A percentile compares a stretch with the other conserved stretches of the same genome.
Conservation (phyloP, 139 green algal genomes). For the Coelastrella sp. region DNA sequence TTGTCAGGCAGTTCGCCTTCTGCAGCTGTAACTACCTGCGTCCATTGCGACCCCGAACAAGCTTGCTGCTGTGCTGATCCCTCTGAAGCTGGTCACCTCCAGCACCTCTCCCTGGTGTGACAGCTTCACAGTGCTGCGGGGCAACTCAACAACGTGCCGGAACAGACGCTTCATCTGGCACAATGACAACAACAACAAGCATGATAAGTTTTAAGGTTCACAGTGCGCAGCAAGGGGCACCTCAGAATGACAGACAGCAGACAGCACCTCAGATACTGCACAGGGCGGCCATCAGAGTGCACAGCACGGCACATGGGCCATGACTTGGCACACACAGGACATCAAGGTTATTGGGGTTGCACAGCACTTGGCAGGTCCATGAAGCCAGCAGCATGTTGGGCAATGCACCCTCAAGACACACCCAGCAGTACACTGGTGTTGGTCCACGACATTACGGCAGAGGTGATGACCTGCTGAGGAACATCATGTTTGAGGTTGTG, state of each 20-base stretch:
- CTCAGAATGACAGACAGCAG: too few relatives aligned
- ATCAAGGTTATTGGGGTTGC: too few relatives aligned
- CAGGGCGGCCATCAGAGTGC: neutral
- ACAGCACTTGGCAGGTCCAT: too few relatives aligned
- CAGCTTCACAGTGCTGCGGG: conserved; percentile 46
- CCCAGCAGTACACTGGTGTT: too few relatives aligned
- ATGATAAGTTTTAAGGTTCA: neutral
- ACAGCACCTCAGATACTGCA: neutral
- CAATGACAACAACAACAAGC: too few relatives aligned
- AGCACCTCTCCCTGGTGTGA: conserved; percentile 38
- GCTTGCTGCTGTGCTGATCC: conserved; percentile 32
- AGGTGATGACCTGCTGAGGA: too few relatives aligned
- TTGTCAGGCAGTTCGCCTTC: neutral
- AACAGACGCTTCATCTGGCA: conserved; percentile 29
- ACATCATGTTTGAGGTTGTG: too few relatives aligned
- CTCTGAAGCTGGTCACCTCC: conserved; percentile 53
- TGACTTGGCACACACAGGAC: too few relatives aligned
- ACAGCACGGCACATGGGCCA: neutral
- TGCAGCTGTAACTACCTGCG: conserved; percentile 22
- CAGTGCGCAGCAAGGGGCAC: too few relatives aligned
- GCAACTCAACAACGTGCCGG: conserved; percentile 17
- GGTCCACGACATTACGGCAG: too few relatives aligned
- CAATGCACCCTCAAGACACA: too few relatives aligned
- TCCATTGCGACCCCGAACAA: conserved; percentile 48
- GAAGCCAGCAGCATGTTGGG: too few relatives aligned